Conservation (phyloP, 257 asterid genomes). For the Cruciata laevipes region DNA sequence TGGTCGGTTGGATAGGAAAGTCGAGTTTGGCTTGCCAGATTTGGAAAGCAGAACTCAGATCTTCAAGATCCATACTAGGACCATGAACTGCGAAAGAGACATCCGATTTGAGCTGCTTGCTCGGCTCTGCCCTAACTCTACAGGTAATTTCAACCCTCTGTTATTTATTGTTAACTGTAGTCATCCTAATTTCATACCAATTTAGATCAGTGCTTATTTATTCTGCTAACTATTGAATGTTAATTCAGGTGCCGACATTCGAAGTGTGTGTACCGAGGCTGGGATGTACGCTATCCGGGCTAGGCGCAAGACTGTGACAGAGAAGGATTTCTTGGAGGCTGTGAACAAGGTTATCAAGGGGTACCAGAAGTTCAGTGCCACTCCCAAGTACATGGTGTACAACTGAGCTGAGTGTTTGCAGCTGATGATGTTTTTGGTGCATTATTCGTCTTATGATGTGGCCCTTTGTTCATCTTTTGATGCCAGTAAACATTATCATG, state of each 20-base stretch:
- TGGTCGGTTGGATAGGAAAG: constrained; percentile 88
- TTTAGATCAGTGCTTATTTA: not conserved
- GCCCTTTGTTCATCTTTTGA: not conserved
- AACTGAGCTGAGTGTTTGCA: constrained; percentile 26
- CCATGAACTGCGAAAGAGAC: constrained; percentile 81
- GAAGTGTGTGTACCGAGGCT: constrained; percentile 96
- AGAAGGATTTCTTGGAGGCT: constrained; percentile 91
- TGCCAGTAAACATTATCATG: not conserved
- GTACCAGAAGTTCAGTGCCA: constrained; percentile 91
- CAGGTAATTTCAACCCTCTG: constrained; percentile 37
- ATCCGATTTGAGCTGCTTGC: constrained; percentile 75
- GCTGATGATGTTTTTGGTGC: not conserved
- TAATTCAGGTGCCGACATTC: constrained; percentile 70
- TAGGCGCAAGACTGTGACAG: constrained; percentile 85
- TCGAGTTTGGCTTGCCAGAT: constrained; percentile 95
- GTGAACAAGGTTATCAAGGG: constrained; percentile 96
- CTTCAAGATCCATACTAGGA: constrained; percentile 72
- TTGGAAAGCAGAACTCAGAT: constrained; percentile 75
- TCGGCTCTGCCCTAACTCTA: constrained; percentile 95
- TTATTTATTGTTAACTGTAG: not conserved
- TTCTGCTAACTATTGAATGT: not conserved
- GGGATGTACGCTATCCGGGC: constrained; percentile 95
- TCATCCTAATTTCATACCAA: not conserved
- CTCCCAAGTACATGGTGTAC: constrained; percentile 94
- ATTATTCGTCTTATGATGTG: not conserved